A percentile compares a stretch with the other conserved stretches of the same genome.
Evolutionary conservation across 2,329 filamentous ascomycete genomes (phyloP).

Genomic region (Leptosphaerulina australis): DNA sequence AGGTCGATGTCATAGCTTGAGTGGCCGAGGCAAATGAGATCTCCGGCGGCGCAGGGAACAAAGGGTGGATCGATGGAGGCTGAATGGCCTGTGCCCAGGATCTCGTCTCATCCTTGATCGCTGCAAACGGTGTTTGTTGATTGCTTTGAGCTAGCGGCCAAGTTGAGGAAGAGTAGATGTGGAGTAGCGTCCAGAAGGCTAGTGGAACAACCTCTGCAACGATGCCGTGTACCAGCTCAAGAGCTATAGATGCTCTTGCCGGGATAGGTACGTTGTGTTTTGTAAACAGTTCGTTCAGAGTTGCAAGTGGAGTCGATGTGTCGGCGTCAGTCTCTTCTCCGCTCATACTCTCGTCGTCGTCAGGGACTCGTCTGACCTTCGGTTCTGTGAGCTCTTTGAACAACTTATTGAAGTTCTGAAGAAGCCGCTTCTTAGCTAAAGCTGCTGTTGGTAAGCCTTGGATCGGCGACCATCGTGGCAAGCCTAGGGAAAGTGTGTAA

Average conservation of each 20-base stretch:
- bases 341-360: constrained; percentile 44
- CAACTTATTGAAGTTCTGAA: constrained; percentile 35
- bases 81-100: constrained; percentile 41
- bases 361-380: constrained; percentile 32
- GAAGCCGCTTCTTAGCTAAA: constrained; percentile 43
- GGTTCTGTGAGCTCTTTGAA: constrained; percentile 39
- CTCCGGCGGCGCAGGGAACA: constrained; percentile 44
- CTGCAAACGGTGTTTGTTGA: constrained; percentile 26
- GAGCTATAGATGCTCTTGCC: constrained; percentile 39
- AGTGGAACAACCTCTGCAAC: constrained; percentile 40
- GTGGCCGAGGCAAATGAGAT: constrained; percentile 31
- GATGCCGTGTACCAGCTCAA: constrained; percentile 39
- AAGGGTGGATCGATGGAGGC: constrained; percentile 45
- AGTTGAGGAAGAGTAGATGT: constrained; percentile 32
- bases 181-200: constrained; percentile 43
- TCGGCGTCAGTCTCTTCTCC: constrained; percentile 45
- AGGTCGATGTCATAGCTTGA: constrained; percentile 14
- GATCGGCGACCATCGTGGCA: constrained; percentile 62
- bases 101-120: constrained; percentile 38
- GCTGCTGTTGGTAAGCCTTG: constrained; percentile 50
- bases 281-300: constrained; percentile 40
- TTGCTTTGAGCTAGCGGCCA: constrained; percentile 9
- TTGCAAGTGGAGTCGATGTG: constrained; percentile 38
- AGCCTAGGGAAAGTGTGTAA: constrained; percentile 59
- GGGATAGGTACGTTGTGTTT: constrained; percentile 35